phyloP scores from a whole-genome alignment of 331 rosid genomes.

The Malus hybrid region DNA sequence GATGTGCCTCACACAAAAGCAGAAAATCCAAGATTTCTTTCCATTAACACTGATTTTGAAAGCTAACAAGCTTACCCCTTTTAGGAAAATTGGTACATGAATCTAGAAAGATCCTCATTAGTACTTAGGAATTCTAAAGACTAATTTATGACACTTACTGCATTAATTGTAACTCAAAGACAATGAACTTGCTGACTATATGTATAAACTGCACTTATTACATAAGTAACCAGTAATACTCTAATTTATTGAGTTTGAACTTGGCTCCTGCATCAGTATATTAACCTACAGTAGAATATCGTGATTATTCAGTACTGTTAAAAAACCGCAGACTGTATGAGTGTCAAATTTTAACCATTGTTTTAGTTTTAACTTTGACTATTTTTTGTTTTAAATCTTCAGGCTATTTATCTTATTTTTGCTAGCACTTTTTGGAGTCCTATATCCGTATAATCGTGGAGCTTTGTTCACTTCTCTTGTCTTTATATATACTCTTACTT shows the following conservation, averaged over 20 bases:
- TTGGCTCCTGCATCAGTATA: neutral
- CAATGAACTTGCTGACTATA: too few relatives aligned
- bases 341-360: neutral
- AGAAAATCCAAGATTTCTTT: neutral
- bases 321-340: neutral
- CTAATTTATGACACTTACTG: too few relatives aligned
- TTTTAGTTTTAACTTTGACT: neutral
- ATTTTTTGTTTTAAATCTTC: conserved; percentile 9
- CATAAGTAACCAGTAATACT: too few relatives aligned
- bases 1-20: neutral
- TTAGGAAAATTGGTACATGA: neutral
- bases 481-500: conserved; percentile 44
- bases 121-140: neutral
- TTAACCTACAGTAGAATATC: neutral
- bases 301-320: neutral
- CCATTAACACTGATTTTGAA: neutral
- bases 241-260: neutral
- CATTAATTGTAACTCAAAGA: too few relatives aligned
- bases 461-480: conserved; percentile 53
- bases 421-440: conserved; percentile 55
- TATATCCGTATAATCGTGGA: conserved; percentile 83
- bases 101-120: neutral
- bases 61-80: neutral
- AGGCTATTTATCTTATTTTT: conserved; percentile 58
- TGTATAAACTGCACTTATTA: too few relatives aligned